phyloP scores from a whole-genome alignment of 164 flowering plant species.

The Brasenia schreberi region DNA sequence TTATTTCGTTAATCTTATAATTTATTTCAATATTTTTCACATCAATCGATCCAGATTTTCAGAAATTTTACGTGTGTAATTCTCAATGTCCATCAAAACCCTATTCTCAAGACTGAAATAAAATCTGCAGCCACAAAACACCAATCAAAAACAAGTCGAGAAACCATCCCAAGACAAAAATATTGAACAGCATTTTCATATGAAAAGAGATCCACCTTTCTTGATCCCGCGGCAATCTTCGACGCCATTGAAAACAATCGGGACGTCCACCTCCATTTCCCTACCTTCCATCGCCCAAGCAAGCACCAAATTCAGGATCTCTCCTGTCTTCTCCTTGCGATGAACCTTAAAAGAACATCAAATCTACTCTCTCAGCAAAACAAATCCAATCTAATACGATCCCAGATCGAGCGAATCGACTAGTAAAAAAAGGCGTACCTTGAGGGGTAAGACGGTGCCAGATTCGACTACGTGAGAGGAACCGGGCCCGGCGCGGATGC shows the following conservation, averaged over 20 bases:
- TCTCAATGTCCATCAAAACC: too few species aligned
- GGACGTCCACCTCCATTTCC: conserved; percentile 59
- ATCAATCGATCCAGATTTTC: too few species aligned
- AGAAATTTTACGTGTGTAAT: too few species aligned
- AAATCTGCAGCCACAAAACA: too few species aligned
- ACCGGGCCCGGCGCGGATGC: conserved; percentile 84
- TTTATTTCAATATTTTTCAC: too few species aligned
- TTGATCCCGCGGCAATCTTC: conserved; percentile 65
- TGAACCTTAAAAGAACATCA: conserved; percentile 31
- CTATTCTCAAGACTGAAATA: too few species aligned
- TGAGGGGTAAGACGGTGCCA: conserved; percentile 70
- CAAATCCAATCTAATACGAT: too few species aligned
- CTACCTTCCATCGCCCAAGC: conserved; percentile 75
- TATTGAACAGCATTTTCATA: neutral
- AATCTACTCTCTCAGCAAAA: too few species aligned
- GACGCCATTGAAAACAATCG: conserved; percentile 70
- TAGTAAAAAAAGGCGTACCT: conserved; percentile 27
- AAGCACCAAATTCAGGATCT: conserved; percentile 65
- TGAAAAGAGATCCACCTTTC: conserved; percentile 36
- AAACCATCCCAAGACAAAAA: too few species aligned
- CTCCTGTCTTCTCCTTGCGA: conserved; percentile 44
- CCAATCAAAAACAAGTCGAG: too few species aligned
- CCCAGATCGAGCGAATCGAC: too few species aligned
- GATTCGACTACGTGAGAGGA: conserved; percentile 58
- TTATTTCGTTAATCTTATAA: too few species aligned